Conservation (phyloP, 208 protist genomes). For the Trypanosoma conorhini region DNA sequence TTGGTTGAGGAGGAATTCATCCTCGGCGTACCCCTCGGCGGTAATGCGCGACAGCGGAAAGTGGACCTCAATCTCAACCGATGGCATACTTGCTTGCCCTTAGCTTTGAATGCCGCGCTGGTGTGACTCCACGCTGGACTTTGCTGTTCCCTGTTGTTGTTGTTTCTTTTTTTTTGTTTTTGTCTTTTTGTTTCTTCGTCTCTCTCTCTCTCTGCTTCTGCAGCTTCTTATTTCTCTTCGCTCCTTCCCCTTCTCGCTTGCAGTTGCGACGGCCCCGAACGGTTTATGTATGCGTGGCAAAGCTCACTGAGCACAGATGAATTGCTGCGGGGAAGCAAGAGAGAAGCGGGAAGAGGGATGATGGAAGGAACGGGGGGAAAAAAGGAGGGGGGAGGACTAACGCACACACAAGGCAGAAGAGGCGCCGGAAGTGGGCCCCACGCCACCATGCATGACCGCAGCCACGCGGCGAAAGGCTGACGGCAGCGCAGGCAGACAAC, state of each 20-base stretch:
- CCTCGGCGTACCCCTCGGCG: conserved; percentile 42
- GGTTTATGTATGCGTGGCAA: neutral
- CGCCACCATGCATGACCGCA: too few species aligned
- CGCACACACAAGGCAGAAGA: neutral
- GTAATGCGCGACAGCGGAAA: conserved; percentile 52
- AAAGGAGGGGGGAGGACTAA: conserved; percentile 14
- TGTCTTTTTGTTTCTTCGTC: neutral
- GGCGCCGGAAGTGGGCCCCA: too few species aligned
- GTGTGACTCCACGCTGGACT: neutral
- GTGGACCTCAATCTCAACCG: conserved; percentile 41
- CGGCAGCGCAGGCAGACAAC: neutral
- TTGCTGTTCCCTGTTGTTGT: conserved; percentile 4
- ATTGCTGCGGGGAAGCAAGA: neutral
- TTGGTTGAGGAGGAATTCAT: conserved; percentile 71
- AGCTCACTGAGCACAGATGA: neutral
- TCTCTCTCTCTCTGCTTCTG: neutral
- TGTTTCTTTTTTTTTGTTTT: neutral
- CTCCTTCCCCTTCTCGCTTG: neutral
- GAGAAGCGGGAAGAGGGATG: neutral
- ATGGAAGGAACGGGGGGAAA: conserved; percentile 19
- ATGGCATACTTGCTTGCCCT: conserved; percentile 1
- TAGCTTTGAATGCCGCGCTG: neutral
- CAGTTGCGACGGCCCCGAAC: neutral
- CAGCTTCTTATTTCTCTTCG: neutral
- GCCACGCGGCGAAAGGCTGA: neutral